Evolutionary conservation across 1,139 yeast genomes (phyloP), one percentile per base, ranked within the genome.

Genomic region (Scheffersomyces insectosa): DNA sequence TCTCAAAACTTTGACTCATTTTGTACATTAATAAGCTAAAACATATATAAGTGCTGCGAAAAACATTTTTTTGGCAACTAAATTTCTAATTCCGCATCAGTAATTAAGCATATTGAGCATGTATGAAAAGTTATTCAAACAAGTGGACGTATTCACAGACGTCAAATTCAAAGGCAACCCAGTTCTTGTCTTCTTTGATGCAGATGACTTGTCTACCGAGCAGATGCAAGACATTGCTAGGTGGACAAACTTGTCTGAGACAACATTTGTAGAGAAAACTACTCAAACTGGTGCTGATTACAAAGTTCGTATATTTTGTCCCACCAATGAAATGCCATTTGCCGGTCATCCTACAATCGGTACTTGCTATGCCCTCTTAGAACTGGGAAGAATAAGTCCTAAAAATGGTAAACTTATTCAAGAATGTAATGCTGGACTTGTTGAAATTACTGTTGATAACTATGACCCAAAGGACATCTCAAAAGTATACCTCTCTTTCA

Each of bases 311-410:
- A 80, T 80, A 10, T 79, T 79, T 51, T 66, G 77, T 0, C 75
- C 80, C 0, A 48, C 37, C 3, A 37, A 41, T 1, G 85, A 80
- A 50, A 55, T 80, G 32, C 81, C 82, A 3, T 80, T 80, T 62
- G 84, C 84, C 1, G 85, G 85, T 1, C 85, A 80, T 50, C 85
- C 85, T 3, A 79, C 83, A 0, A 50, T 80, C 27, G 85, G 84
- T 3, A 63, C 81, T 0, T 72, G 77, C 29, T 63, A 57, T 52
- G 80, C 80, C 1, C 59, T 66, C 28, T 44, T 70, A 28, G 75
- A 75, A 44, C 58, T 63, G 16, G 67, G 57, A 15, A 36, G 50
- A 25, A 50, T 68, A 11, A 41, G 23, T 9, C 61, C 65, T 3
- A 49, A 47, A n/a, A 48, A 57, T 12, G 67, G 67, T 2, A 54